phyloP scores from a whole-genome alignment of 2,329 filamentous ascomycete species.

The Dactylellina cionopaga region DNA sequence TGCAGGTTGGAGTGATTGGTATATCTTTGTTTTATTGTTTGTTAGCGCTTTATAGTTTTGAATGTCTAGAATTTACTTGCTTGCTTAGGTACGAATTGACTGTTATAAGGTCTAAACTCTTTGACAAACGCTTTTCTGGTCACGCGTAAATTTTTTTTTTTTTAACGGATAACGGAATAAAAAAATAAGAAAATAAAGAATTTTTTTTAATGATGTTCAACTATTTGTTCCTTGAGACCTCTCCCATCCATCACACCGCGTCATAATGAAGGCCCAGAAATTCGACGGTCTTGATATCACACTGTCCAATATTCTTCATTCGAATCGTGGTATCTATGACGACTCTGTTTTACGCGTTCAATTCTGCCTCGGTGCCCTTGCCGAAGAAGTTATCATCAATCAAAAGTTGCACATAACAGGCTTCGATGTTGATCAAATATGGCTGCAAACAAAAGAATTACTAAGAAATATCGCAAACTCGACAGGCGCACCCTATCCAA shows the following conservation, averaged over 20 bases:
- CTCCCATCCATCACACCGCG: not conserved
- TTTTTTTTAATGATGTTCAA: conserved; percentile 38
- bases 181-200: conserved; percentile 27
- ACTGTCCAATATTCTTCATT: not conserved
- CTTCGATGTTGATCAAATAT: conserved; percentile 87
- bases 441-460: conserved; percentile 80
- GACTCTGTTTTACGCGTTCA: conserved; percentile 1
- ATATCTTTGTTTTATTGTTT: too few species aligned
- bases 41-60: too few species aligned
- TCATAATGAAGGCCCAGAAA: not conserved
- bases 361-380: conserved; percentile 14
- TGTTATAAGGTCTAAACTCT: too few species aligned
- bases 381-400: not conserved
- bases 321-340: conserved; percentile 1
- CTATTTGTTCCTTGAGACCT: not conserved
- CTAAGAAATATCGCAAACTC: conserved; percentile 51
- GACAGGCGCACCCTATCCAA: too few species aligned
- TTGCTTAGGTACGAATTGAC: too few species aligned
- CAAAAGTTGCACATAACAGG: conserved; percentile 82
- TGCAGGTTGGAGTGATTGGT: too few species aligned
- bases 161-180: not conserved
- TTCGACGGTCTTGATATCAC: not conserved
- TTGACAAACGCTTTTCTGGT: too few species aligned
- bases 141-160: too few species aligned
- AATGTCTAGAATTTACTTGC: too few species aligned